Base-by-base conservation (phyloP, 1,139 yeast species). In the Zygosaccharomyces pseudobailii region DNA sequence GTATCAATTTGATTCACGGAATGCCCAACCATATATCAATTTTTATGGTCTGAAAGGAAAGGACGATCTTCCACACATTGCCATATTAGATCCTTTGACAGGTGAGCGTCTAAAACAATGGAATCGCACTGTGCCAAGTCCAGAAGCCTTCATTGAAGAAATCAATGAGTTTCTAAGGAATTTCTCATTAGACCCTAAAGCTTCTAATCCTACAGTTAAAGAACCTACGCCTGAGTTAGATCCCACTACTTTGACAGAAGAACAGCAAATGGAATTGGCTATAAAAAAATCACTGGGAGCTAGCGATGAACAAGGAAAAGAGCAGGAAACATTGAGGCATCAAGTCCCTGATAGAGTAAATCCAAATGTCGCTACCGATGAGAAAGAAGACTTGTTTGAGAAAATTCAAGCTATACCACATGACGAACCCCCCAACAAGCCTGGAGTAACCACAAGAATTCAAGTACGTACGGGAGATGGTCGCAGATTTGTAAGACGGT, bases 391-490 rank as follows among this genome's bases (percentile, higher is more conserved):
- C 38, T 37, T 61, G 8, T 65, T 72, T 40, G 52, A 58, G 17
- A 47, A 65, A 1, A 71, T 72, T 9, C 43, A 59, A 37, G 73
- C 92, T 0, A 56, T 62, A 0, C 73, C 74, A 31, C 81, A 82
- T 49, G 69, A 69, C 0, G 96, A 87, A 55, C 89, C 92, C 0
- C 71, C 80, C 0, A 59, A 59, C 19, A 66, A 75, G n/a, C 75
- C 81, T 0, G 74, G 75, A 3, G 67, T 76, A 0, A 76, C 80
- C 1, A 87, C 97, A 1, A 73, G 98, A 57, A 78, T 94, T 21
- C 98, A 92, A 66, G 76, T 94, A 20, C 75, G 97, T 49, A 78
- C 88, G 37, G 95, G 94, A 17, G 89, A 85, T 58, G 97, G 97
- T 21, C 77, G 83, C 47, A 73, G 97, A 52, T 70, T 84, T 10